A percentile compares a stretch with the other conserved stretches of the same genome.
Evolutionary conservation across 1,284 basidiomycete species (phyloP).

Genomic region (Microbotryum saponariae): DNA sequence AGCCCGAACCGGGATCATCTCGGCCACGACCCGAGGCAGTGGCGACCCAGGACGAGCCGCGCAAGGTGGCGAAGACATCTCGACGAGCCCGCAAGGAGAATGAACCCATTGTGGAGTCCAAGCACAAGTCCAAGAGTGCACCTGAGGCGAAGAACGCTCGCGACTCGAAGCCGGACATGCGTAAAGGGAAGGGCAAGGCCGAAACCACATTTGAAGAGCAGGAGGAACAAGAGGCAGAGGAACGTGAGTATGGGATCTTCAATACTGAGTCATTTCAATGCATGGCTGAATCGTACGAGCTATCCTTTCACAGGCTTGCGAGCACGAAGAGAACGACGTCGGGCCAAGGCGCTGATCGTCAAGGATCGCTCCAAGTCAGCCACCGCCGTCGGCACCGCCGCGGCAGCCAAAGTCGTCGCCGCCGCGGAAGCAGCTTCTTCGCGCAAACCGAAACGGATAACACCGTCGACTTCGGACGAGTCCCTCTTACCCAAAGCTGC

Average conservation of each 20-base stretch:
- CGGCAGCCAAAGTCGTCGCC: conserved; percentile 10
- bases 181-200: background rate
- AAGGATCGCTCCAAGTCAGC: conserved; percentile 23
- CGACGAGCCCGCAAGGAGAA: background rate
- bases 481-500: background rate
- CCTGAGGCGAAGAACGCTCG: background rate
- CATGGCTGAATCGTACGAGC: background rate
- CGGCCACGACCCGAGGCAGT: background rate
- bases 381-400: conserved; percentile 11
- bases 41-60: background rate
- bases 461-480: background rate
- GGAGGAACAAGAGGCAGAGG: conserved; percentile 10
- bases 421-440: background rate
- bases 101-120: background rate
- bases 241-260: conserved; percentile 6
- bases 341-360: conserved; percentile 23
- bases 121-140: background rate
- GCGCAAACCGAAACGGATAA: background rate
- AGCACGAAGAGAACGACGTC: conserved; percentile 20
- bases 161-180: background rate
- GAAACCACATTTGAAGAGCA: conserved; percentile 4
- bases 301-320: conserved; percentile 3
- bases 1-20: too few relatives aligned
- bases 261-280: background rate
- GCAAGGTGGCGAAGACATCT: background rate